phyloP scores from a whole-genome alignment of 495 filamentous ascomycete genomes.

The Parmelia sp. region DNA sequence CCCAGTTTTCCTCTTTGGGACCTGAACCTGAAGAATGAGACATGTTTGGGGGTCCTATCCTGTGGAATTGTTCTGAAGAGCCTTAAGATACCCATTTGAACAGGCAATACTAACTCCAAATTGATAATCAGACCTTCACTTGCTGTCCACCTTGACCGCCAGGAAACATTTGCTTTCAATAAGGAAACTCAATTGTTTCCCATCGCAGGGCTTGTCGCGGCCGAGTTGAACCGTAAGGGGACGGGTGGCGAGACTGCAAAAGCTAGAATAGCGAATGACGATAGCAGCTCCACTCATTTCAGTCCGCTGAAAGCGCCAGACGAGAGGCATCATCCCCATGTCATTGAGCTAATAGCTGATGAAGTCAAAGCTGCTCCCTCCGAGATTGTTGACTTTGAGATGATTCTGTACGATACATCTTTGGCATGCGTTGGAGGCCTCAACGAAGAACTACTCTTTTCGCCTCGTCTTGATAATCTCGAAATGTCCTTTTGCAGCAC shows the following conservation, averaged over 20 bases:
- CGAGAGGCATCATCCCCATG: slow-evolving; percentile 82
- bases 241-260: slow-evolving; percentile 27
- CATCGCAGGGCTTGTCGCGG: slow-evolving; percentile 78
- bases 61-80: too few relatives aligned
- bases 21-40: too few relatives aligned
- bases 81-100: too few relatives aligned
- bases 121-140: slow-evolving; percentile 55
- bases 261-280: slow-evolving; percentile 23
- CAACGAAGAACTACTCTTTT: slow-evolving; percentile 91
- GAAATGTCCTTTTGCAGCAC: slow-evolving; percentile 89
- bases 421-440: slow-evolving; percentile 81
- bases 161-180: slow-evolving; percentile 82
- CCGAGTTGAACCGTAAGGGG: slow-evolving; percentile 74
- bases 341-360: slow-evolving; percentile 80
- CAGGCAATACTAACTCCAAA: too few relatives aligned
- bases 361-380: slow-evolving; percentile 61
- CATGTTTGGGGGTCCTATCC: too few relatives aligned
- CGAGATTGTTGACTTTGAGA: slow-evolving; percentile 87
- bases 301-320: slow-evolving; percentile 67
- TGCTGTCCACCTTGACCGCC: slow-evolving; percentile 86
- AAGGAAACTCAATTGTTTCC: slow-evolving; percentile 95
- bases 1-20: background rate
- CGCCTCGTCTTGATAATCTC: slow-evolving; percentile 86
- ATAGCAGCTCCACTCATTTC: slow-evolving; percentile 41
- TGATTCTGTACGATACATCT: slow-evolving; percentile 93